Evolutionary conservation across 2,329 filamentous ascomycete species (phyloP).

Genomic region (Exophiala alcalophila): DNA sequence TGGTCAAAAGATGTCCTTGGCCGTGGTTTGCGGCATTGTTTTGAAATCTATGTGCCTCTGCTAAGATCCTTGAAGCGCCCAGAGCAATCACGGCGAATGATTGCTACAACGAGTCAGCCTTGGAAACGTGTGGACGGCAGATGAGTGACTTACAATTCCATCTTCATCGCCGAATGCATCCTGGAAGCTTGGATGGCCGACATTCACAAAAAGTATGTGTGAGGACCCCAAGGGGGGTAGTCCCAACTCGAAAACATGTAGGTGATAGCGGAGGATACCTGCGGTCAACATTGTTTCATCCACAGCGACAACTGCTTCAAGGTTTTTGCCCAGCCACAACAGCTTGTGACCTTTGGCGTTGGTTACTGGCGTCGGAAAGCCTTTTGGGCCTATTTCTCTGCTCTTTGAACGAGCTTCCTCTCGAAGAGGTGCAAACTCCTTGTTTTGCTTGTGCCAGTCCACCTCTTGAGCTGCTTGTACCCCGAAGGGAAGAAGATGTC

Average conservation of each 20-base stretch:
- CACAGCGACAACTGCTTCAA: neutral
- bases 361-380: neutral
- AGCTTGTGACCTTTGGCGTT: slow-evolving; percentile 6
- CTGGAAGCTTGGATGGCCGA: slow-evolving; percentile 1
- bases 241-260: slow-evolving; percentile 3
- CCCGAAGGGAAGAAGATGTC: slow-evolving; percentile 5
- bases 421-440: slow-evolving; percentile 4
- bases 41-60: neutral
- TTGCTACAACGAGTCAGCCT: slow-evolving; percentile 1
- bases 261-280: slow-evolving; percentile 5
- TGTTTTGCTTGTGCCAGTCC: slow-evolving; percentile 10
- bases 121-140: too few relatives aligned
- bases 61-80: slow-evolving; percentile 2
- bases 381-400: neutral
- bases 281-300: slow-evolving; percentile 2
- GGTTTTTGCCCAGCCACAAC: neutral
- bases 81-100: slow-evolving; percentile 1
- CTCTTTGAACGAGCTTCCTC: neutral
- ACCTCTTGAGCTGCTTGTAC: slow-evolving; percentile 11
- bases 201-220: slow-evolving; percentile 4
- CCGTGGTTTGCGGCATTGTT: neutral
- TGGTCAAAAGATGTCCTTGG: neutral
- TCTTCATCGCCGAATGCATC: neutral
- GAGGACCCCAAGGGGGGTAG: neutral
- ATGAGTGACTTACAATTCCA: too few relatives aligned